phyloP scores from a whole-genome alignment of 768 basidiomycete species.

The Tulasnella sp. region DNA sequence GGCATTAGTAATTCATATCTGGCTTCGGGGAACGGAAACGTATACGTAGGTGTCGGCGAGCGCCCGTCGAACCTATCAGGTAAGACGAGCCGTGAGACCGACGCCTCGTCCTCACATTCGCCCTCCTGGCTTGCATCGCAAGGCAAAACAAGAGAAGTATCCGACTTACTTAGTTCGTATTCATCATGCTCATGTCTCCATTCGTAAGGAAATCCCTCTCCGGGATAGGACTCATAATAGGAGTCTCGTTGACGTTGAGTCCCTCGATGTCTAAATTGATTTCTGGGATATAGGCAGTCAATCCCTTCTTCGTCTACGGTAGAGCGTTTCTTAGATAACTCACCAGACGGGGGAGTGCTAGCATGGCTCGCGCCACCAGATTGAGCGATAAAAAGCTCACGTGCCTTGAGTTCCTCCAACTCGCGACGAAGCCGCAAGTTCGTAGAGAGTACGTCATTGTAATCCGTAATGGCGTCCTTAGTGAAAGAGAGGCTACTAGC shows the following conservation, averaged over 20 bases:
- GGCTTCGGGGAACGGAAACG: no score
- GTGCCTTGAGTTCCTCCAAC: background rate
- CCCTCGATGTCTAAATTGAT: background rate
- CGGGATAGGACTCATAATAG: no score
- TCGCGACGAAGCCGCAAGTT: background rate
- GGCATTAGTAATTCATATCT: no score
- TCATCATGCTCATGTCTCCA: background rate
- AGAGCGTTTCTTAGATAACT: no score
- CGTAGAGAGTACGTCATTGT: background rate
- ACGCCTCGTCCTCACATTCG: conserved; percentile 18
- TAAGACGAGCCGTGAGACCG: background rate
- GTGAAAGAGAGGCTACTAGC: background rate
- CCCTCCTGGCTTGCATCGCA: conserved; percentile 16
- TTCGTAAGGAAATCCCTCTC: no score
- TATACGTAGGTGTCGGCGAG: no score
- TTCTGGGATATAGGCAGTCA: background rate
- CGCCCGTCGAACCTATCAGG: background rate
- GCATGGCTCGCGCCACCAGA: background rate
- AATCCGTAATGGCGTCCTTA: background rate
- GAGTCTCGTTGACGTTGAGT: no score
- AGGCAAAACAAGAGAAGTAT: background rate
- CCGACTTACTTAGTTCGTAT: background rate
- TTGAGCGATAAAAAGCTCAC: background rate
- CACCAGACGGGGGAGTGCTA: no score
- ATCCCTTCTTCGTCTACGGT: no score